Conservation (phyloP, 2,329 filamentous ascomycete genomes). For the Biscogniauxia mediterranea region DNA sequence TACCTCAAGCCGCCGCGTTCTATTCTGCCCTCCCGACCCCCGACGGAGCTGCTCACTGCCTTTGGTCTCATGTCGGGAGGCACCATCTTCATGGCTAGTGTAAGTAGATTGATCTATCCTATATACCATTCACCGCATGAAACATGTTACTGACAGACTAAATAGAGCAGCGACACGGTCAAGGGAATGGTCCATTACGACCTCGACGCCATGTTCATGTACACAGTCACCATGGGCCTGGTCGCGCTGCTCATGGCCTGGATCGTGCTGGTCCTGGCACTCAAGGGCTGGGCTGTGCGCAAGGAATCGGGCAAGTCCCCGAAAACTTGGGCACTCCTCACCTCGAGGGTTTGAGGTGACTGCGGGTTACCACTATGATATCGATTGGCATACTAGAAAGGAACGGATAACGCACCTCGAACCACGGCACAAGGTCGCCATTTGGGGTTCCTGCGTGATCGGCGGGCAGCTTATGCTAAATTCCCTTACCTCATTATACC, state of each 20-base stretch:
- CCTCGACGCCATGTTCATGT: conserved; percentile 89
- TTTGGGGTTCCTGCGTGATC: conserved; percentile 18
- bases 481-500: conserved; percentile 13
- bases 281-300: conserved; percentile 82
- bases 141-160: conserved; percentile 6
- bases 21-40: conserved; percentile 77
- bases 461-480: conserved; percentile 4
- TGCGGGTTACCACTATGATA: neutral
- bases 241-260: conserved; percentile 84
- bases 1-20: conserved; percentile 81
- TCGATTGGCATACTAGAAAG: too few species aligned
- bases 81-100: conserved; percentile 88
- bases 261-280: conserved; percentile 70
- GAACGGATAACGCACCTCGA: too few species aligned
- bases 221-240: conserved; percentile 82
- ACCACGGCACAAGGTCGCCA: neutral
- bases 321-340: conserved; percentile 16
- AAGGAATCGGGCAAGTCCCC: conserved; percentile 36
- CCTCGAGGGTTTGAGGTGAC: conserved; percentile 16
- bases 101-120: conserved; percentile 43
- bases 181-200: conserved; percentile 72
- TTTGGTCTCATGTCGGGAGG: conserved; percentile 89
- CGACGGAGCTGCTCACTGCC: conserved; percentile 81
- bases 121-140: neutral
- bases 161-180: conserved; percentile 71